These are phyloP conservation scores for Castanea crenata DNA, from an alignment of 306 rosid genomes.

Conservation along the genomic window DNA sequence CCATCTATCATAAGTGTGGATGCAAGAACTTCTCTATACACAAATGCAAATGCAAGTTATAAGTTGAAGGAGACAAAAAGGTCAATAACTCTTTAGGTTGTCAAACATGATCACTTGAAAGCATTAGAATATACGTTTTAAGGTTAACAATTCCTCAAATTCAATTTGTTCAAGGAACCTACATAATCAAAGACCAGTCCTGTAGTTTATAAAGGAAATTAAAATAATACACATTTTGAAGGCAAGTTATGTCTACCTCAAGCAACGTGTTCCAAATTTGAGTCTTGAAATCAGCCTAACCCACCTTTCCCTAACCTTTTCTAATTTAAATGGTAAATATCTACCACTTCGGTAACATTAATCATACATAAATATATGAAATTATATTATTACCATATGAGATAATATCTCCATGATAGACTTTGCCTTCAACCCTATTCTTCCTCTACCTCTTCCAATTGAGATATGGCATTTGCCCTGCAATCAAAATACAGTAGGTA, in stretches of 20 bases:
- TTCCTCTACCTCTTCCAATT: conserved; percentile 75
- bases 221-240: too few species aligned
- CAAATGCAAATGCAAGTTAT: conserved; percentile 76
- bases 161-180: background rate
- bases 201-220: too few species aligned
- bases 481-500: conserved; percentile 15
- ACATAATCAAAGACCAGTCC: too few species aligned
- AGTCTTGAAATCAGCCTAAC: too few species aligned
- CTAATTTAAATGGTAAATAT: too few species aligned
- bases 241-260: too few species aligned
- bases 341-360: too few species aligned
- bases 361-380: too few species aligned
- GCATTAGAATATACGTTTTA: background rate
- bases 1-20: conserved; percentile 36
- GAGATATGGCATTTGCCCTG: conserved; percentile 79
- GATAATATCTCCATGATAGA: conserved; percentile 81
- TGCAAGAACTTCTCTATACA: conserved; percentile 67
- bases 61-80: conserved; percentile 22
- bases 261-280: too few species aligned
- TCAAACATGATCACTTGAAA: background rate
- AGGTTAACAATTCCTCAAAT: background rate
- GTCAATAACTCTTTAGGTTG: conserved; percentile 14
- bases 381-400: conserved; percentile 57
- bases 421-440: conserved; percentile 55
- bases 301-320: too few species aligned